Percentiles rank a stretch among this genome's conserved stretches.
These are phyloP conservation scores for Paraleonurus japonicus DNA, from an alignment of 257 asterid species.

Conservation along the genomic window DNA sequence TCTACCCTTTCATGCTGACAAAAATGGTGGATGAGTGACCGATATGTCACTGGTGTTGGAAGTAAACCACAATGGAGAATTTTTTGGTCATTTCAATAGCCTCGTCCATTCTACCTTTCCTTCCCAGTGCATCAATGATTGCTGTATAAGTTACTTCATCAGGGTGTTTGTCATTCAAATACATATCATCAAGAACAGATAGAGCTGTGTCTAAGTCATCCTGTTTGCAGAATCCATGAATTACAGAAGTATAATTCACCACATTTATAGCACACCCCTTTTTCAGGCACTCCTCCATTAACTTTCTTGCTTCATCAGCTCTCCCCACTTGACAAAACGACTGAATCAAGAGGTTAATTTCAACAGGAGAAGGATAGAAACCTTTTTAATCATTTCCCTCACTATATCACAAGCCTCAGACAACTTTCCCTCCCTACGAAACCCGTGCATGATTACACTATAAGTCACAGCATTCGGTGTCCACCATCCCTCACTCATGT, in stretches of 20 bases:
- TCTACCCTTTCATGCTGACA: conserved; percentile 60
- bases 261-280: conserved; percentile 87
- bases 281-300: conserved; percentile 74
- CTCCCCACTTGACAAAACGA: conserved; percentile 59
- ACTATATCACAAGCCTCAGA: conserved; percentile 68
- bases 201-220: conserved; percentile 79
- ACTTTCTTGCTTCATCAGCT: conserved; percentile 54
- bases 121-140: conserved; percentile 61
- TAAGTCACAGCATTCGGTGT: conserved; percentile 78
- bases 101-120: conserved; percentile 67
- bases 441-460: conserved; percentile 82
- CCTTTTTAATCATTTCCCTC: conserved; percentile 78
- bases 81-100: conserved; percentile 65
- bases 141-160: conserved; percentile 79
- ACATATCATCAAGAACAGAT: conserved; percentile 92
- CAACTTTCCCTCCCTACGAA: conserved; percentile 84
- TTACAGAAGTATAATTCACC: conserved; percentile 79
- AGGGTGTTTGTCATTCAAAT: conserved; percentile 81
- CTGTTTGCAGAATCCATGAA: conserved; percentile 80
- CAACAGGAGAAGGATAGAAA: conserved; percentile 76
- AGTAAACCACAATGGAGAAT: conserved; percentile 76
- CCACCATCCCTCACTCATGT: conserved; percentile 85
- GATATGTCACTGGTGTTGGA: conserved; percentile 86
- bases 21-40: conserved; percentile 72
- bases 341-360: conserved; percentile 76